Evolutionary conservation across 352 stramenopile species (phyloP).

Genomic region (Pelagophyceae sp.): DNA sequence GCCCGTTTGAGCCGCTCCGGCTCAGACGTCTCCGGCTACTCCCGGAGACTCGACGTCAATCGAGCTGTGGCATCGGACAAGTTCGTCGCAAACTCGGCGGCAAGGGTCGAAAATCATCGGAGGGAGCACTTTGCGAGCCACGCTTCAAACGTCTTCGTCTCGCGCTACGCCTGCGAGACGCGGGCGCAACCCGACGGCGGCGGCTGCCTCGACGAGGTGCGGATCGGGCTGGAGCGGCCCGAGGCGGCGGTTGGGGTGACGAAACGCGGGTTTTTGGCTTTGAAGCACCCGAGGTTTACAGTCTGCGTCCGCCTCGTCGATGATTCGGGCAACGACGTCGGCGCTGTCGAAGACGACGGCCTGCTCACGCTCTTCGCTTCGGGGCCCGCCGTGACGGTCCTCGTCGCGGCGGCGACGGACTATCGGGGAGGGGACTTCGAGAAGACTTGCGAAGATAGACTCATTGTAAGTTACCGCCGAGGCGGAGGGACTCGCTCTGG

Average conservation of each 20-base stretch:
- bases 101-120: not conserved
- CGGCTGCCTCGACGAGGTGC: too few species aligned
- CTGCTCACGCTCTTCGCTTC: not conserved
- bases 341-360: not conserved
- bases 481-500: too few species aligned
- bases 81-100: not conserved
- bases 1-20: not conserved
- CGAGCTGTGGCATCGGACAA: not conserved
- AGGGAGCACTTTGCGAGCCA: not conserved
- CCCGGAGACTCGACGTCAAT: not conserved
- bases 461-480: too few species aligned
- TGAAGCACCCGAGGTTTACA: not conserved
- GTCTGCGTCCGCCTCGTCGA: slow-evolving; percentile 1
- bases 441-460: not conserved
- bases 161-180: not conserved
- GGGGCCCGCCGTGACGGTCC: not conserved
- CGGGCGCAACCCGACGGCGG: not conserved
- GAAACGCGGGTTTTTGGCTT: not conserved
- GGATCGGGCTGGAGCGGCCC: too few species aligned
- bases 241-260: not conserved
- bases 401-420: slow-evolving; percentile 1
- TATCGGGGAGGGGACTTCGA: not conserved
- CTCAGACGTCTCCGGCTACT: not conserved
- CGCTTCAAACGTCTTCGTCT: not conserved
- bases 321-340: not conserved